Evolutionary conservation across 352 stramenopile genomes (phyloP).

Genomic region (Phytophthora pisi): DNA sequence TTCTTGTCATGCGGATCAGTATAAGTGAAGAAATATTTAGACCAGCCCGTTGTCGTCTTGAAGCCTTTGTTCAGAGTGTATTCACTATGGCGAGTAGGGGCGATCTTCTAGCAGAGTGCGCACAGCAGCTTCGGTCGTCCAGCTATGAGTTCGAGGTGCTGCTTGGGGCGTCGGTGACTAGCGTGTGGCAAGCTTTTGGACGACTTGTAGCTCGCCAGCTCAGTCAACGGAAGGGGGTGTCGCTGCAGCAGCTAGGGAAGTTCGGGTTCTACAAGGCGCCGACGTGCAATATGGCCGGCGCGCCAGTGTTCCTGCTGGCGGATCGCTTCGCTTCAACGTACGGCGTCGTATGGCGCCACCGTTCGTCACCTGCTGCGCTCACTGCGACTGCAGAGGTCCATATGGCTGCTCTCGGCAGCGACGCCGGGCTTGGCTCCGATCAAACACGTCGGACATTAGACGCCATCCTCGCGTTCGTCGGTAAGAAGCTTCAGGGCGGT

Average conservation of each 20-base stretch:
- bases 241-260: constrained; percentile 54
- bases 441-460: constrained; percentile 52
- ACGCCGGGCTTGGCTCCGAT: constrained; percentile 47
- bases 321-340: constrained; percentile 57
- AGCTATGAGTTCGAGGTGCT: constrained; percentile 68
- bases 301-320: constrained; percentile 55
- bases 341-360: constrained; percentile 42
- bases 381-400: constrained; percentile 48
- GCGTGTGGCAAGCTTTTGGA: constrained; percentile 54
- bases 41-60: background rate
- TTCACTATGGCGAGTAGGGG: constrained; percentile 14
- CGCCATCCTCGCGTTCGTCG: constrained; percentile 48
- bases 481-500: constrained; percentile 42
- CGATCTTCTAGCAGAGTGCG: constrained; percentile 52
- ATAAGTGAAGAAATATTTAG: constrained; percentile 28
- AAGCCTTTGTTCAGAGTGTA: background rate
- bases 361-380: constrained; percentile 49
- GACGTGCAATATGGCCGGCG: constrained; percentile 17
- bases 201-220: constrained; percentile 36
- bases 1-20: constrained; percentile 6
- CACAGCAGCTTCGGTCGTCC: constrained; percentile 50
- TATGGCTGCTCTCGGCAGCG: constrained; percentile 50
- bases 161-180: constrained; percentile 44
- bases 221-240: constrained; percentile 38
- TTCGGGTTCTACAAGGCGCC: constrained; percentile 62